These are phyloP conservation scores for Fusarium keratoplasticum DNA, from an alignment of 2,329 filamentous ascomycete genomes.

Conservation along the genomic window DNA sequence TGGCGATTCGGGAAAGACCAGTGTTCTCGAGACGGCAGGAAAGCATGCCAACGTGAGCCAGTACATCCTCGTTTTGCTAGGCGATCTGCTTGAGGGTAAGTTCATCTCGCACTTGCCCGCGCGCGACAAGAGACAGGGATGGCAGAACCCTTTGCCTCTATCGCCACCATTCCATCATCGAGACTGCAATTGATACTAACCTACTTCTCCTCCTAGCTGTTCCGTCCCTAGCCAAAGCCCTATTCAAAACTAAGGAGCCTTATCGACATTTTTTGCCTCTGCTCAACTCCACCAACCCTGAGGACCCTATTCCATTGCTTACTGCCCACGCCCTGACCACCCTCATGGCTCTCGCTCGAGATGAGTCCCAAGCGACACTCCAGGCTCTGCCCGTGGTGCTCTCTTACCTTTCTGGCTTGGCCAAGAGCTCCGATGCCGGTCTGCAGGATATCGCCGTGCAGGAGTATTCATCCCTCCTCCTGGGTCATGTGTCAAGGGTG, in stretches of 20 bases:
- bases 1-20: slow-evolving; percentile 75
- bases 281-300: slow-evolving; percentile 79
- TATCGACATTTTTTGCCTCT: slow-evolving; percentile 88
- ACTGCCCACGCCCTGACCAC: slow-evolving; percentile 87
- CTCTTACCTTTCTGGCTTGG: slow-evolving; percentile 85
- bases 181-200: slow-evolving; percentile 29
- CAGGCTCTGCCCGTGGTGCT: slow-evolving; percentile 85
- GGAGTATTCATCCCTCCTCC: slow-evolving; percentile 86
- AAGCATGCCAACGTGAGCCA: slow-evolving; percentile 93
- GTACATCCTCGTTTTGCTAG: slow-evolving; percentile 90
- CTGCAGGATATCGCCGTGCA: slow-evolving; percentile 96
- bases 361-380: slow-evolving; percentile 73
- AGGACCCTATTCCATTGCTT: slow-evolving; percentile 88
- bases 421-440: slow-evolving; percentile 87
- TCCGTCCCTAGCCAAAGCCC: slow-evolving; percentile 79
- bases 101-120: slow-evolving; percentile 2
- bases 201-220: slow-evolving; percentile 69
- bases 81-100: slow-evolving; percentile 87
- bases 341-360: slow-evolving; percentile 77
- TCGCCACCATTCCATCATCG: slow-evolving; percentile 11
- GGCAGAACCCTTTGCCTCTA: slow-evolving; percentile 7
- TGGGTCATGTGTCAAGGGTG: slow-evolving; percentile 77
- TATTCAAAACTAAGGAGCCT: slow-evolving; percentile 81
- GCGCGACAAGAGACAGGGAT: slow-evolving; percentile 12
- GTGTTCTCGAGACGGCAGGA: slow-evolving; percentile 85